A percentile compares a stretch with the other conserved stretches of the same genome.
phyloP scores from a whole-genome alignment of 192 early-diverging fungal genomes.

The Gamsiella multidivaricata region DNA sequence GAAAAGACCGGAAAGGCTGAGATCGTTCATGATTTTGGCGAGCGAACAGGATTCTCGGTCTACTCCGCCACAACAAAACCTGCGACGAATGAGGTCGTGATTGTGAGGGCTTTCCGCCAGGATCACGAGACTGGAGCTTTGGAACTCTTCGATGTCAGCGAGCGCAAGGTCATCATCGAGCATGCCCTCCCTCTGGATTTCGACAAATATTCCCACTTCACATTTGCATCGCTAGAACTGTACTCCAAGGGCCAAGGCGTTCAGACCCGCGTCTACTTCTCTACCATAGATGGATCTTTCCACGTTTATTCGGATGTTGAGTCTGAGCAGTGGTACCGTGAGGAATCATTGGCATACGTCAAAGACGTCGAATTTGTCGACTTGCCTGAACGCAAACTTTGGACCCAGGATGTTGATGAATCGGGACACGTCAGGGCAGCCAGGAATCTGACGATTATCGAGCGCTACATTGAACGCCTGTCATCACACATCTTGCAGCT shows the following conservation, averaged over 20 bases:
- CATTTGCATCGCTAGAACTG: slow-evolving; percentile 30
- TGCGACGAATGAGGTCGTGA: slow-evolving; percentile 34
- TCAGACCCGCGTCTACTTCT: slow-evolving; percentile 59
- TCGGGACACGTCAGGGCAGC: slow-evolving; percentile 64
- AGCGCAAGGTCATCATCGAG: slow-evolving; percentile 24
- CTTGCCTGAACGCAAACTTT: slow-evolving; percentile 76
- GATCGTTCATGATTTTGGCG: slow-evolving; percentile 31
- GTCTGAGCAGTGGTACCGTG: slow-evolving; percentile 78
- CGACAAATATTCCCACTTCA: slow-evolving; percentile 19
- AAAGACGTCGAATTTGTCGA: slow-evolving; percentile 82
- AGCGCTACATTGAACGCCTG: slow-evolving; percentile 75
- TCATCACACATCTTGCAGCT: slow-evolving; percentile 61
- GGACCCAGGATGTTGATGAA: slow-evolving; percentile 77
- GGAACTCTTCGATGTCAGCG: slow-evolving; percentile 38
- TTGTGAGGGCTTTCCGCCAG: slow-evolving; percentile 33
- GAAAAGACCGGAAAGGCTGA: slow-evolving; percentile 13
- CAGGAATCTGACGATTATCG: slow-evolving; percentile 59
- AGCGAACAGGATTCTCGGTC: slow-evolving; percentile 42
- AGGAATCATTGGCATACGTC: slow-evolving; percentile 84
- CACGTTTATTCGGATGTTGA: slow-evolving; percentile 59
- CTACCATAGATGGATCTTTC: slow-evolving; percentile 72
- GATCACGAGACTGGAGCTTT: slow-evolving; percentile 25
- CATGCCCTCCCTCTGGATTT: slow-evolving; percentile 32
- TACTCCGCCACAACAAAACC: slow-evolving; percentile 38
- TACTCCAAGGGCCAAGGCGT: slow-evolving; percentile 51